These are phyloP conservation scores for Triticum aestivum DNA, from an alignment of 176 grass and related monocot genomes.

Conservation along the genomic window IWGSC_CS_RefSeq_v2.1 NC_057802.1:450209522-450210021, in stretches of 20 bases:
- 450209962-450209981: background rate
- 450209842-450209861: background rate
- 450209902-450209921: background rate
- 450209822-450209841: background rate
- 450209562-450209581: no score
- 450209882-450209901: background rate
- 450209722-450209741: background rate
- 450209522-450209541: no score
- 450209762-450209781: no score
- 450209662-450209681: background rate
- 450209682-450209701: background rate
- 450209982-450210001: constrained; percentile 53
- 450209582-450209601: background rate
- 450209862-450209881: background rate
- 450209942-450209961: background rate
- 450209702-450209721: background rate
- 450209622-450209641: background rate
- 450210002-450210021: background rate
- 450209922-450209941: background rate
- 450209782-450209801: no score
- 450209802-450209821: background rate
- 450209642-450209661: background rate
- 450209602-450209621: background rate
- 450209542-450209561: no score
- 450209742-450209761: background rate